phyloP scores from a whole-genome alignment of 75 land plant species.

The Ceratopteris richardii region DNA sequence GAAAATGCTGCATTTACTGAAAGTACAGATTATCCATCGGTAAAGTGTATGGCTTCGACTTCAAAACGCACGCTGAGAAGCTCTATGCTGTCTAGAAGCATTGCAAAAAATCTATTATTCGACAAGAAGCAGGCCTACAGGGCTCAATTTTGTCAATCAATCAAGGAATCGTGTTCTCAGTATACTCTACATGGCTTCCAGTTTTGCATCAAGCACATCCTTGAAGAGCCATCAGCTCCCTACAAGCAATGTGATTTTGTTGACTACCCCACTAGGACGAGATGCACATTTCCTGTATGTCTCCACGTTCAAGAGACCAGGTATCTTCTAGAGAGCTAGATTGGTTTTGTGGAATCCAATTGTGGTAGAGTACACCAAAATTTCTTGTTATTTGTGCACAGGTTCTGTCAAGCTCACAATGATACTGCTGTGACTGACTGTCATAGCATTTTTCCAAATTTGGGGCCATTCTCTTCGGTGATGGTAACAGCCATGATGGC shows the following conservation, averaged over 20 bases:
- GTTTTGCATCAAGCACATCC: conserved; percentile 25
- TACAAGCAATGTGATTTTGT: conserved; percentile 33
- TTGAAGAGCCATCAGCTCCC: conserved; percentile 25
- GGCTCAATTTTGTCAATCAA: conserved; percentile 10
- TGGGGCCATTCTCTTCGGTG: conserved; percentile 20
- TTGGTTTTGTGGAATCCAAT: neutral
- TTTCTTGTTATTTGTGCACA: conserved; percentile 3
- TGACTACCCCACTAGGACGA: conserved; percentile 6
- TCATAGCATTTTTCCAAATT: neutral
- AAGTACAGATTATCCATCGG: too few relatives aligned
- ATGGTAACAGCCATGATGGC: conserved; percentile 24
- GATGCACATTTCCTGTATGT: conserved; percentile 22
- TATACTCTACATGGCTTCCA: conserved; percentile 20
- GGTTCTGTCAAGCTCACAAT: conserved; percentile 27
- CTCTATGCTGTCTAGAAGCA: too few relatives aligned
- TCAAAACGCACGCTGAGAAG: too few relatives aligned
- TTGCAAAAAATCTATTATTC: neutral
- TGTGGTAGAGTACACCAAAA: neutral
- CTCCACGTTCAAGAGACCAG: conserved; percentile 13
- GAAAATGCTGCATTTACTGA: too few relatives aligned
- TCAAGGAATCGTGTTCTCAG: conserved; percentile 14
- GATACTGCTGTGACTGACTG: neutral
- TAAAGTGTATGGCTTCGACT: too few relatives aligned
- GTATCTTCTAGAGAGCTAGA: conserved; percentile 1
- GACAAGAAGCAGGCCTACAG: neutral